phyloP scores from a whole-genome alignment of 306 rosid species.

The Ziziphus jujuba region DNA sequence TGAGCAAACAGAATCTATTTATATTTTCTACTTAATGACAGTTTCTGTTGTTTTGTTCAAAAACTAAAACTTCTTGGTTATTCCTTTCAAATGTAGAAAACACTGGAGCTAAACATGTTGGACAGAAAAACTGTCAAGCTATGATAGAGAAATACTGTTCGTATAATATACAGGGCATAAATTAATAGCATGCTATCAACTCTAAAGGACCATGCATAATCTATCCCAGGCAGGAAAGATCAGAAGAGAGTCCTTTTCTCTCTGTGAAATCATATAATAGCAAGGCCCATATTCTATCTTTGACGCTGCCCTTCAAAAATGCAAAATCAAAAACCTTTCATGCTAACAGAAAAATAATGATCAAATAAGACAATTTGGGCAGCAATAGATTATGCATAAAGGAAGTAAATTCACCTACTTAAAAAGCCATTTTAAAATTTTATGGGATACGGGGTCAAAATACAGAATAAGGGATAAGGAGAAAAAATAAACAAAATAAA shows the following conservation, averaged over 20 bases:
- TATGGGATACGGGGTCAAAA: not conserved
- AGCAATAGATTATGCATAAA: conserved; percentile 15
- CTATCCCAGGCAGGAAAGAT: conserved; percentile 31
- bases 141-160: not conserved
- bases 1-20: not conserved
- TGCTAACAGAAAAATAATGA: conserved; percentile 28
- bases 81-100: not conserved
- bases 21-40: not conserved
- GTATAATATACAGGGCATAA: not conserved
- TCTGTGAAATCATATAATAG: conserved; percentile 24
- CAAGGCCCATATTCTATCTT: conserved; percentile 36
- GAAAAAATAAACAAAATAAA: too few relatives aligned
- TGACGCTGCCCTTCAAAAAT: conserved; percentile 38
- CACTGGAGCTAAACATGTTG: not conserved
- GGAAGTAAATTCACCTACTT: not conserved
- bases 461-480: too few relatives aligned
- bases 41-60: not conserved
- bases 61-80: not conserved
- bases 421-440: not conserved
- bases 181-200: conserved; percentile 8
- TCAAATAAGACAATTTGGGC: conserved; percentile 7
- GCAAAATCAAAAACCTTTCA: conserved; percentile 36
- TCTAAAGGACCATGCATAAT: conserved; percentile 16
- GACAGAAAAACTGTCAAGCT: not conserved
- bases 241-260: conserved; percentile 39